These are phyloP conservation scores for Tilletia walkeri DNA, from an alignment of 1,284 basidiomycete species.

Conservation along the genomic window DNA sequence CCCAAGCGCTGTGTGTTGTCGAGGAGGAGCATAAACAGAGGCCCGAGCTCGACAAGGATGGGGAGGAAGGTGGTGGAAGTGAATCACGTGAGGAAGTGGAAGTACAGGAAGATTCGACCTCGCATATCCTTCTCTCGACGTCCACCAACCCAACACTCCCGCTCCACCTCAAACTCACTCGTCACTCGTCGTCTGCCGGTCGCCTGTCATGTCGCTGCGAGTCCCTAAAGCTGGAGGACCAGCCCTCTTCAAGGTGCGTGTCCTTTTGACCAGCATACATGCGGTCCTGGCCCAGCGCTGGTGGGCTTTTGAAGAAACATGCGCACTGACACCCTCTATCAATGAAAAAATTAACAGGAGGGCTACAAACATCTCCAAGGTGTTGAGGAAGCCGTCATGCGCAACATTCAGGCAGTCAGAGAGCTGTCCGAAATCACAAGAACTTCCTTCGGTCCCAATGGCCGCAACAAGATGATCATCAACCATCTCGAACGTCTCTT, in stretches of 20 bases:
- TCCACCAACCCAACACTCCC: too few species aligned
- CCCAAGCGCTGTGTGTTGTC: too few species aligned
- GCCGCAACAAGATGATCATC: conserved; percentile 59
- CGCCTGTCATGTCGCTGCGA: conserved; percentile 75
- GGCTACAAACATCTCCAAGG: conserved; percentile 73
- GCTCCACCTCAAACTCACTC: too few species aligned
- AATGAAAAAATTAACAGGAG: conserved; percentile 18
- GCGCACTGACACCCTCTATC: background rate
- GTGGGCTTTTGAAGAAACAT: too few species aligned
- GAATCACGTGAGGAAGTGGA: too few species aligned
- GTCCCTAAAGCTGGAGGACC: conserved; percentile 85
- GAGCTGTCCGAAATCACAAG: conserved; percentile 93
- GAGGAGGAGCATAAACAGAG: too few species aligned
- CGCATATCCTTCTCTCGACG: too few species aligned
- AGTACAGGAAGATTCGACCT: too few species aligned
- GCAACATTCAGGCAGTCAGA: conserved; percentile 91
- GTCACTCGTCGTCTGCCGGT: too few species aligned
- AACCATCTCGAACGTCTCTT: conserved; percentile 86
- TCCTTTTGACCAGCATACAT: conserved; percentile 62
- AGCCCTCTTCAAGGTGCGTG: conserved; percentile 77
- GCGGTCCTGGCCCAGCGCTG: too few species aligned
- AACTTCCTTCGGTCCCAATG: conserved; percentile 94
- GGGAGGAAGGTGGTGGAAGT: too few species aligned
- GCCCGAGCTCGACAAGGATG: too few species aligned
- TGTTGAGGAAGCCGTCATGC: conserved; percentile 77